Conservation (phyloP, 2,329 filamentous ascomycete genomes). For the Sodiomyces alkalinus region DNA sequence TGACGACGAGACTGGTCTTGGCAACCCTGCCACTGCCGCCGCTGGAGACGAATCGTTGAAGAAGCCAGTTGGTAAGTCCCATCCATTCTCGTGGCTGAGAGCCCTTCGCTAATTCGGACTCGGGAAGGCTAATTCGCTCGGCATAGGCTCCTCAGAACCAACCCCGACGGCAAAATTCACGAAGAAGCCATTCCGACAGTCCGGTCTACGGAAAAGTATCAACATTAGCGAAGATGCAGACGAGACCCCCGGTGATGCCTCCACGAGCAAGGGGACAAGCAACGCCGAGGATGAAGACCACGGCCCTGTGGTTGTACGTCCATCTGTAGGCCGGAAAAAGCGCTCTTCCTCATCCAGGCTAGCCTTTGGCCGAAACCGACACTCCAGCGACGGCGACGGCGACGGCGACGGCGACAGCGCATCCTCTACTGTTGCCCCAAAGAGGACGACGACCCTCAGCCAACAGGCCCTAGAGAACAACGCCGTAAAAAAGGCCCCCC, state of each 20-base stretch:
- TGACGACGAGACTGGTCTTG: constrained; percentile 35
- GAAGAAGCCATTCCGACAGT: constrained; percentile 41
- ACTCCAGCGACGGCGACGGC: constrained; percentile 35
- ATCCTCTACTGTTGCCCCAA: too few relatives aligned
- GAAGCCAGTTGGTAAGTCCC: constrained; percentile 25
- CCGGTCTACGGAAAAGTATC: constrained; percentile 40
- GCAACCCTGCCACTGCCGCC: constrained; percentile 4
- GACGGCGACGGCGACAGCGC: too few relatives aligned
- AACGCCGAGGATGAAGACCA: constrained; percentile 25
- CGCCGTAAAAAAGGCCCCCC: constrained; percentile 37
- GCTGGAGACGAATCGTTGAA: too few relatives aligned
- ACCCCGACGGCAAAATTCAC: constrained; percentile 9
- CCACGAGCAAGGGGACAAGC: constrained; percentile 11
- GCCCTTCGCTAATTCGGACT: constrained; percentile 12
- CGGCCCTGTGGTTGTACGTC: constrained; percentile 33
- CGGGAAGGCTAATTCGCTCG: constrained; percentile 6
- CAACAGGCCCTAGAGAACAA: constrained; percentile 53
- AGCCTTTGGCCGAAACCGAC: constrained; percentile 55
- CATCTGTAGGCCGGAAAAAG: constrained; percentile 44
- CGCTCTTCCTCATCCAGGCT: constrained; percentile 49
- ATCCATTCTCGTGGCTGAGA: constrained; percentile 5
- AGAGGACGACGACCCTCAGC: constrained; percentile 44
- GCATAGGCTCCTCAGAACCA: constrained; percentile 2
- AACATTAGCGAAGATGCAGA: constrained; percentile 23
- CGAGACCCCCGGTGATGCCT: constrained; percentile 8